Base-by-base conservation (phyloP, 31 red algal genomes). In the Porphyra umbilicalis region DNA sequence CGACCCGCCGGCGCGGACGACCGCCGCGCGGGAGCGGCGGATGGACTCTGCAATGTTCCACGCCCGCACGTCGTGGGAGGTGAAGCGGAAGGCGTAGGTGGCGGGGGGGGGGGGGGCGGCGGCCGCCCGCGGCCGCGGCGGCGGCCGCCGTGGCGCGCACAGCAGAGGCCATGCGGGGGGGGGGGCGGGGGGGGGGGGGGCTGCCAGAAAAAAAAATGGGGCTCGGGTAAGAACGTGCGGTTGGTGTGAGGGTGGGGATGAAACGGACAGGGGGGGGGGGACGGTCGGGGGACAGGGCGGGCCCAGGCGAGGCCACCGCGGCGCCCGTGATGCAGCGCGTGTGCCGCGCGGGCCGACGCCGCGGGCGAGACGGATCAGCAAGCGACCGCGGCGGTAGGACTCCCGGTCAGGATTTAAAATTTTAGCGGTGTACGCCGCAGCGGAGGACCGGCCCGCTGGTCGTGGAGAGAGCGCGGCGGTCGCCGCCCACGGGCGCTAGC, bases 11-110 rank as follows among this genome's bases (percentile, higher is more conserved):
- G 92, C 87, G 39, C 86, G 87, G 14, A 79, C 79, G 35, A 94
- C 84, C 16, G 92, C 92, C 30, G 32, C 78, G 32, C 80, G 83
- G 42, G 87, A 77, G 31, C 92, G 87, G 39, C 75, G 82, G 13
- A 94, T 78, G 34, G 81, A 78, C 57, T 94, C 92, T 75, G 86
- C 87, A 36, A 94, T 82, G 13, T 82, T 39, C 77, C 87, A 94
- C 35, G 76, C 79, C 36, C 83, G 86, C 36, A 94, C 92, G 39
- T 94, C 92, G 38, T 90, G 79, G 8, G 92, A 87, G 46, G 89
- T 83, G 34, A 94, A 87, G 71, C 86, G 85, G 87, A 85, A 94
- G 76, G 30, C 14, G 57, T 71, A 71, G 57, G 57, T 71, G 20
- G 57, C 57, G 30, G 68, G 71, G 81, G 81, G 75, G 39, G 30